Conservation (phyloP, 2,329 filamentous ascomycete species). For the Tolypocladium album region DNA sequence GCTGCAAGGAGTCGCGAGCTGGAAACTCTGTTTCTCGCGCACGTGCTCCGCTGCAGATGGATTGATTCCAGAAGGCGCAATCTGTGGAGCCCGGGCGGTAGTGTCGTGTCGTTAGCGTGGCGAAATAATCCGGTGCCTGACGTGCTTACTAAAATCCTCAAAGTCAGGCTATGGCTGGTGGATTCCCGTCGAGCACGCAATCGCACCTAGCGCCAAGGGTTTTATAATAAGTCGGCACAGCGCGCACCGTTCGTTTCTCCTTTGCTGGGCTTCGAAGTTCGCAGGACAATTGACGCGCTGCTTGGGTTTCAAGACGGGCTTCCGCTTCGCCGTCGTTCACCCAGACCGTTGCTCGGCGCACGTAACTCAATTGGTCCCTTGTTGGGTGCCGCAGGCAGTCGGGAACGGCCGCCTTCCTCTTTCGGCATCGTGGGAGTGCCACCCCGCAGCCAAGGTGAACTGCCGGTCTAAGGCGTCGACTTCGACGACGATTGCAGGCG, state of each 20-base stretch:
- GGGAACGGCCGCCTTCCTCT: background rate
- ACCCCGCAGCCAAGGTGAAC: background rate
- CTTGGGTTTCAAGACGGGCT: background rate
- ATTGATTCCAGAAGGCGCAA: background rate
- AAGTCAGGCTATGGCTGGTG: background rate
- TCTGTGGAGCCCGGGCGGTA: background rate
- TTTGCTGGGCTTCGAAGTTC: background rate
- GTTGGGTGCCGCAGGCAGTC: background rate
- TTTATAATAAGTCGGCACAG: background rate
- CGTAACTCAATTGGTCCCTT: background rate
- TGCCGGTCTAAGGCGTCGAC: background rate
- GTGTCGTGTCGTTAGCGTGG: background rate
- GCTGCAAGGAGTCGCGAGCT: background rate
- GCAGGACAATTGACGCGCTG: background rate
- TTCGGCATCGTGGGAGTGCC: background rate
- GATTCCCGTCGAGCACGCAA: background rate
- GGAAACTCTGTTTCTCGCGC: background rate
- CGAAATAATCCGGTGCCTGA: background rate
- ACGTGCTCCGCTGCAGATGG: background rate
- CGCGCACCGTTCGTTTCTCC: background rate
- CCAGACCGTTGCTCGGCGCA: background rate
- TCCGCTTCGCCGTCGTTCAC: background rate
- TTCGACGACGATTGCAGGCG: background rate
- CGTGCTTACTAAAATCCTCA: background rate
- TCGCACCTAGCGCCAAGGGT: background rate